phyloP scores from a whole-genome alignment of 352 stramenopile genomes.

The Globisporangium barbulae region DNA sequence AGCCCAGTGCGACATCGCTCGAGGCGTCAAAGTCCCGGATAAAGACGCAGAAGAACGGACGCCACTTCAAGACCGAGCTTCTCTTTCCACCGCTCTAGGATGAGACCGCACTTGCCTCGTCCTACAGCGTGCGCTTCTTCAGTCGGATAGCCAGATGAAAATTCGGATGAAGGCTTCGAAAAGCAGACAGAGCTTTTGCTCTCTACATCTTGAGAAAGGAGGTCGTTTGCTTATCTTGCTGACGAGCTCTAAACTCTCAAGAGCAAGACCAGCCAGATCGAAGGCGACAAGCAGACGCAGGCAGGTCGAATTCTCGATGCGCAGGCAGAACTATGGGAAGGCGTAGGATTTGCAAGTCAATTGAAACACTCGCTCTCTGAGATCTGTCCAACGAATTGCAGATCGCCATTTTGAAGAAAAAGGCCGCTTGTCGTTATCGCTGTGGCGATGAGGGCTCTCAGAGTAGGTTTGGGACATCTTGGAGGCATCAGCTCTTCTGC shows the following conservation, averaged over 20 bases:
- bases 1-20: neutral
- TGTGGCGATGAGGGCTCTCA: too few relatives aligned
- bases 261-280: too few relatives aligned
- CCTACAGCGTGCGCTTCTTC: too few relatives aligned
- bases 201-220: too few relatives aligned
- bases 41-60: conserved; percentile 25
- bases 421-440: neutral
- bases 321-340: neutral
- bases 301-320: too few relatives aligned
- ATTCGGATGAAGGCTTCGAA: too few relatives aligned
- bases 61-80: conserved; percentile 34
- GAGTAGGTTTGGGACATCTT: neutral
- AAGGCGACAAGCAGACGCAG: too few relatives aligned
- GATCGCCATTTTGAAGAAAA: neutral
- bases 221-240: too few relatives aligned
- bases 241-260: too few relatives aligned
- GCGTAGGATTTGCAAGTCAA: neutral
- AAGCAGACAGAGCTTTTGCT: too few relatives aligned
- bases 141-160: too few relatives aligned
- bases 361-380: neutral
- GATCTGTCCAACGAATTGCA: neutral
- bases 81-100: conserved; percentile 25
- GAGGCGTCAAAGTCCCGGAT: conserved; percentile 13
- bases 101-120: too few relatives aligned
- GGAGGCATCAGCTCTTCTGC: neutral